These are phyloP conservation scores for Cladosporium cucumerinum DNA, from an alignment of 2,329 filamentous ascomycete species.

Conservation along the genomic window DNA sequence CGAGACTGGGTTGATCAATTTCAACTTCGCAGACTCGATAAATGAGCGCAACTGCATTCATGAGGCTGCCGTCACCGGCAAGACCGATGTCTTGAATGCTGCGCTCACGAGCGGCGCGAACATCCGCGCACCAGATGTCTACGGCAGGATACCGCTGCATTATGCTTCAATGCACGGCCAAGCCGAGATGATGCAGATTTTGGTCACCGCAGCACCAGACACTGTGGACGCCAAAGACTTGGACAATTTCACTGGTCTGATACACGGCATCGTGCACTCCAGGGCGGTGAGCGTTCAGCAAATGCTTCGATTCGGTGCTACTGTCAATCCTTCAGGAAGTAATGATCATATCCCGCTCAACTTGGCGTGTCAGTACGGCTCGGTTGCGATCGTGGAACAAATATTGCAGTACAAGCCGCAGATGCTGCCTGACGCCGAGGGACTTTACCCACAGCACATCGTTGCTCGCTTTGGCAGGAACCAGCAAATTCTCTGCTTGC, in stretches of 20 bases:
- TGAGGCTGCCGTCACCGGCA: constrained; percentile 93
- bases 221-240: constrained; percentile 89
- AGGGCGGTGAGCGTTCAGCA: constrained; percentile 76
- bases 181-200: constrained; percentile 51
- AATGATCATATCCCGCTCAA: constrained; percentile 93
- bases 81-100: constrained; percentile 70
- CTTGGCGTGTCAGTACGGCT: constrained; percentile 90
- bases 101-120: constrained; percentile 74
- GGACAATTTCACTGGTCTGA: constrained; percentile 94
- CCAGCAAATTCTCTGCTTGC: constrained; percentile 71
- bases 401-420: constrained; percentile 75
- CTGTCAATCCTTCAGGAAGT: constrained; percentile 80
- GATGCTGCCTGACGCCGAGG: constrained; percentile 92
- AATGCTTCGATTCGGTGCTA: constrained; percentile 73
- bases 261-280: constrained; percentile 89
- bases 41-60: constrained; percentile 96
- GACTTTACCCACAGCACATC: constrained; percentile 93
- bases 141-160: constrained; percentile 87
- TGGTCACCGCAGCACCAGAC: constrained; percentile 50
- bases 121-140: constrained; percentile 80
- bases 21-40: constrained; percentile 95
- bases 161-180: constrained; percentile 95
- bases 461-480: constrained; percentile 85
- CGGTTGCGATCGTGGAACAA: constrained; percentile 76
- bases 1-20: constrained; percentile 76